These are phyloP conservation scores for Syzygium jambos DNA, from an alignment of 345 rosid genomes.

Conservation along the genomic window DNA sequence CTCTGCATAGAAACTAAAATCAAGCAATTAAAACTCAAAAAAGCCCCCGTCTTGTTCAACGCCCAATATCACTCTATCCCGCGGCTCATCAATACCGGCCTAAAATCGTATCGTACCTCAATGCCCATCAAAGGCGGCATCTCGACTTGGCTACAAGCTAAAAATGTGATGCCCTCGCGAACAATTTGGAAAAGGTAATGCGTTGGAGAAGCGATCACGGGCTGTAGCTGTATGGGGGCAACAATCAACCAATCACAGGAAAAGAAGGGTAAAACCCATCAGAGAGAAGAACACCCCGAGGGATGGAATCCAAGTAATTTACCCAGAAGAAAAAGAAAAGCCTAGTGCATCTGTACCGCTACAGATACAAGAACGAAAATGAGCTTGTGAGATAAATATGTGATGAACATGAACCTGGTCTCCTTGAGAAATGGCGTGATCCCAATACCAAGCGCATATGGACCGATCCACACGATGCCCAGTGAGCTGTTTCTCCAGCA, in stretches of 20 bases:
- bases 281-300: not conserved
- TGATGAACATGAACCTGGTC: conserved; percentile 19
- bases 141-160: conserved; percentile 96
- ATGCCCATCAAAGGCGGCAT: conserved; percentile 97
- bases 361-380: conserved; percentile 2
- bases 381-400: not conserved
- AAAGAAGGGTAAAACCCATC: conserved; percentile 1
- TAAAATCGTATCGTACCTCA: conserved; percentile 42
- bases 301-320: not conserved
- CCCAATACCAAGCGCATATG: conserved; percentile 96
- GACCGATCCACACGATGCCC: conserved; percentile 94
- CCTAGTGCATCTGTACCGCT: not conserved
- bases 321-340: not conserved
- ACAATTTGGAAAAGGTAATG: conserved; percentile 89
- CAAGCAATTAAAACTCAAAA: conserved; percentile 4
- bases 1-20: conserved; percentile 87
- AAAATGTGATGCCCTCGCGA: conserved; percentile 79
- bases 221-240: conserved; percentile 32
- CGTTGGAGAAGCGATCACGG: conserved; percentile 93
- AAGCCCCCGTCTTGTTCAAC: not conserved
- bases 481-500: conserved; percentile 95
- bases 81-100: not conserved
- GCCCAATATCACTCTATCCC: not conserved
- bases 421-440: conserved; percentile 57
- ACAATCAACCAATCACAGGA: not conserved